Evolutionary conservation across 805 yeast species (phyloP), one percentile per base, ranked within the genome.

Genomic region (Candida palmyrensis): DNA sequence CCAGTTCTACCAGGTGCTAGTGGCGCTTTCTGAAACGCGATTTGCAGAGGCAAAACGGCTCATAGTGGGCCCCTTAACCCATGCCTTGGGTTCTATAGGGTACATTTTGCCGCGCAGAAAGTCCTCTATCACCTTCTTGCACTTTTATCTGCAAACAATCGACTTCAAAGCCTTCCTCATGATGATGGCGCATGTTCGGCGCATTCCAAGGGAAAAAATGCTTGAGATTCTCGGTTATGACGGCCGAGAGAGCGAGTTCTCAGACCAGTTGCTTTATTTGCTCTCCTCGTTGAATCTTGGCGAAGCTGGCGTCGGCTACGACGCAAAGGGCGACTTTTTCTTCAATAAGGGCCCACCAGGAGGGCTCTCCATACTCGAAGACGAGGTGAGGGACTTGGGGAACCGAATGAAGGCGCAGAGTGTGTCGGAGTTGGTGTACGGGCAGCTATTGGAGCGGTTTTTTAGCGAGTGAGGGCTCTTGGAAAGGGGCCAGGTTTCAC

Each of bases 101-200:
- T 47, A 40, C 34, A 29, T 40, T 9, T 30, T 48, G 11, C 57
- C 59, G n/a, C 14, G 25, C 28, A n/a, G 18, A 22, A 27, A 28
- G 21, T 23, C 20, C 13, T 27, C 32, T 19, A 14, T 30, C 34
- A 23, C 36, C 11, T 59, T 56, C 32, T 34, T 53, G 28, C 43
- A 42, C 4, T 53, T 52, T 33, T 32, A 59, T 12, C 27, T 29
- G 9, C 39, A 41, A n/a, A 47, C 55, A 6, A 49, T 61, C n/a
- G 62, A 60, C 36, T 43, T 49, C 33, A 60, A 62, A 39, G 45
- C 44, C 18, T 55, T 59, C 28, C 41, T 61, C 14, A 40, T 59
- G 29, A 39, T 61, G 6, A 42, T 63, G 23, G 45, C 61, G 3
- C 38, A 49, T 15, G 44, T 53, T 1, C 47, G 48, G 27, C 40